Percentiles rank a stretch among this genome's conserved stretches.
These are phyloP conservation scores for Xylariales sp. DNA, from an alignment of 2,329 filamentous ascomycete species.

Conservation along the genomic window DNA sequence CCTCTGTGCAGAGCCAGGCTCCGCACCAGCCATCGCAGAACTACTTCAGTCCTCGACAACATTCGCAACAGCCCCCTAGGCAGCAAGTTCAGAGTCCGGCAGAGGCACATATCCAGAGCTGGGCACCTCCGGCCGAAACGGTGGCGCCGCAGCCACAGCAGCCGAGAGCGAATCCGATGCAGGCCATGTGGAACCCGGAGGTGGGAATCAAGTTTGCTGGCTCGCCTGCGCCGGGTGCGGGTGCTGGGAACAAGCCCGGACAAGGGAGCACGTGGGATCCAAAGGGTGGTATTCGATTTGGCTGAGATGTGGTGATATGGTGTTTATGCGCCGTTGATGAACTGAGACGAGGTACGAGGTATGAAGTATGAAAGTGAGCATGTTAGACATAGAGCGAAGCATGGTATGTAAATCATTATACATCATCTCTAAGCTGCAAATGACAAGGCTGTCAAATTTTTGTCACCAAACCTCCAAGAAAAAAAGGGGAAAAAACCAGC, in stretches of 20 bases:
- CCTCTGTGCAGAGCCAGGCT: not conserved
- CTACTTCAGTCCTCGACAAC: slow-evolving; percentile 16
- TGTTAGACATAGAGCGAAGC: too few species aligned
- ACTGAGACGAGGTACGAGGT: too few species aligned
- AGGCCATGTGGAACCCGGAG: slow-evolving; percentile 70
- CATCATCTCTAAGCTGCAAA: too few species aligned
- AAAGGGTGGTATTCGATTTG: slow-evolving; percentile 51
- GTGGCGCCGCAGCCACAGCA: slow-evolving; percentile 44
- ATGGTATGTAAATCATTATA: too few species aligned
- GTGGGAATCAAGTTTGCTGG: slow-evolving; percentile 75
- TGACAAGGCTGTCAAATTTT: too few species aligned
- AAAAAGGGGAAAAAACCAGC: too few species aligned
- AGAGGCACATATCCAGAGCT: slow-evolving; percentile 55
- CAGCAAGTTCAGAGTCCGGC: slow-evolving; percentile 22
- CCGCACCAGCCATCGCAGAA: slow-evolving; percentile 1
- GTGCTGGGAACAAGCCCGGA: slow-evolving; percentile 20
- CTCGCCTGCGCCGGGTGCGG: slow-evolving; percentile 22
- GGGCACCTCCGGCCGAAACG: slow-evolving; percentile 40
- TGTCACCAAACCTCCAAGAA: too few species aligned
- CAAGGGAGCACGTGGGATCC: slow-evolving; percentile 51
- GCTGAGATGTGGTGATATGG: too few species aligned
- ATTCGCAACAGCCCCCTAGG: slow-evolving; percentile 21
- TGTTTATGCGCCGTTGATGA: too few species aligned
- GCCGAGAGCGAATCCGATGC: slow-evolving; percentile 33
- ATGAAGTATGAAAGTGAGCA: too few species aligned